Percentiles rank a stretch among this genome's conserved stretches.
These are phyloP conservation scores for Cymbopogon flexuosus DNA, from an alignment of 202 grass and related monocot genomes.

Conservation along the genomic window DNA sequence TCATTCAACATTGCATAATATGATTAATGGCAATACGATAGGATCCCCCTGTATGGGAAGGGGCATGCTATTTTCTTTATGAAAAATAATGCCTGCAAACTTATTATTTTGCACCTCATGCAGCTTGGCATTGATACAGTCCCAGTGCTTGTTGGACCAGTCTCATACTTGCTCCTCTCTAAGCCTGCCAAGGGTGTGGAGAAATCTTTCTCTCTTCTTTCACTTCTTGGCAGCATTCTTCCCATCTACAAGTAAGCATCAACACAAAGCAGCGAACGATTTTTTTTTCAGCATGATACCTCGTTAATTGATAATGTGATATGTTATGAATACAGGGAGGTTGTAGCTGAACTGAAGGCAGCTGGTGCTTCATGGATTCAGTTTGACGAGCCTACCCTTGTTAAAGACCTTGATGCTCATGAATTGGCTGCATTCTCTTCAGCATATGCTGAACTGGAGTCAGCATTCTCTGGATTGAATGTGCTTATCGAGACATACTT, in stretches of 20 bases:
- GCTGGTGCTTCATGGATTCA: slow-evolving; percentile 92
- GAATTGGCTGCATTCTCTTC: slow-evolving; percentile 69
- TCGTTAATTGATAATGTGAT: slow-evolving; percentile 31
- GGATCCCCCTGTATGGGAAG: not conserved
- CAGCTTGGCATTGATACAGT: slow-evolving; percentile 82
- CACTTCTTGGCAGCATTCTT: slow-evolving; percentile 67
- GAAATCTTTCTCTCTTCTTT: slow-evolving; percentile 81
- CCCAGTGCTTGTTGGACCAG: slow-evolving; percentile 84
- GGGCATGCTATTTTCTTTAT: not conserved
- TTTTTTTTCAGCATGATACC: slow-evolving; percentile 11
- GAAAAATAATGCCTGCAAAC: not conserved
- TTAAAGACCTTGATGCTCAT: slow-evolving; percentile 70
- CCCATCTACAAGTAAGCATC: slow-evolving; percentile 80
- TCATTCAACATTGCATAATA: slow-evolving; percentile 5
- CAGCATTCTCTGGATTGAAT: slow-evolving; percentile 69
- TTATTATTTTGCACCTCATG: slow-evolving; percentile 24
- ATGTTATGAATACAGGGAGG: slow-evolving; percentile 57
- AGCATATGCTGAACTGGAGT: slow-evolving; percentile 64
- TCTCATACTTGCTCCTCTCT: slow-evolving; percentile 90
- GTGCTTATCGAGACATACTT: slow-evolving; percentile 93
- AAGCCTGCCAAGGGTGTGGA: slow-evolving; percentile 91
- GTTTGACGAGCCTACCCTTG: slow-evolving; percentile 88
- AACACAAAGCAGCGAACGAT: not conserved
- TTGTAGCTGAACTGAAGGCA: slow-evolving; percentile 75
- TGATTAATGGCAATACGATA: not conserved